Conservation (phyloP, 2,329 filamentous ascomycete species). For the Epichloe sibirici region DNA sequence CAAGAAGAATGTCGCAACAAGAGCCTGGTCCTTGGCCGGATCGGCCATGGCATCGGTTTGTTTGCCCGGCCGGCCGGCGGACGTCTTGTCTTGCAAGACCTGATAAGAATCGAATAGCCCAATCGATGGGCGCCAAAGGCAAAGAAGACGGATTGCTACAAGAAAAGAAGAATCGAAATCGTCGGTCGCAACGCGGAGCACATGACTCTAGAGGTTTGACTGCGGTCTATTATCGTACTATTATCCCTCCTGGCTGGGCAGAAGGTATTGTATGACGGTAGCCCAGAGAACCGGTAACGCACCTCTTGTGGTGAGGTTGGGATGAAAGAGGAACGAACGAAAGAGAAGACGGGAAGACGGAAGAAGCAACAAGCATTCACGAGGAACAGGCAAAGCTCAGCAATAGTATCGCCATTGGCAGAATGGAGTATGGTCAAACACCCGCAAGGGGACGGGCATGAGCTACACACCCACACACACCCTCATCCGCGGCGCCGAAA, state of each 20-base stretch:
- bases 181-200: background rate
- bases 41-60: constrained; percentile 28
- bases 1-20: constrained; percentile 44
- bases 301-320: background rate
- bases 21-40: constrained; percentile 31
- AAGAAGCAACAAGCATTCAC: background rate
- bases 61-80: constrained; percentile 9
- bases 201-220: background rate
- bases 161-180: background rate
- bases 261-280: background rate
- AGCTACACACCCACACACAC: background rate
- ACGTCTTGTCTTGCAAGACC: constrained; percentile 13
- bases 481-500: background rate
- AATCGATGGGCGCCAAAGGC: constrained; percentile 32
- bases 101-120: constrained; percentile 24
- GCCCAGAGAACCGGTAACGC: background rate
- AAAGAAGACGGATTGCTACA: constrained; percentile 7
- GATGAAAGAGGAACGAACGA: background rate
- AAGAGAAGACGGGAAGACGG: background rate
- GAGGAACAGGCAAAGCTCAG: background rate
- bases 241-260: background rate
- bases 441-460: background rate
- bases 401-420: background rate
- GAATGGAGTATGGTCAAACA: background rate
- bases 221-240: background rate